Evolutionary conservation across 169 alveolate genomes (phyloP).

Genomic region (Plasmodium chabaudi): DNA sequence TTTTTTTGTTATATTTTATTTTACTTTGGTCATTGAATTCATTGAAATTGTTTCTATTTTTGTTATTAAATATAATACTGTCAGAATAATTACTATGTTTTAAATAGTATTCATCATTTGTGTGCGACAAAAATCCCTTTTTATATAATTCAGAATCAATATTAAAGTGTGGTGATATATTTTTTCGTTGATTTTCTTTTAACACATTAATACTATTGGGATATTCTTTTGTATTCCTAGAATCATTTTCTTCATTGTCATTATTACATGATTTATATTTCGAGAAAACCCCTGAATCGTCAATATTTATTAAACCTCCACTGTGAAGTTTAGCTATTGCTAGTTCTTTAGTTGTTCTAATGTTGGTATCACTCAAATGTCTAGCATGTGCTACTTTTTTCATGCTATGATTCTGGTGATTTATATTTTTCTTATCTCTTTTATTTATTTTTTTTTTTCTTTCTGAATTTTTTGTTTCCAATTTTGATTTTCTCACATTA

Average conservation of each 20-base stretch:
- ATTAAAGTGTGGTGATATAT: neutral
- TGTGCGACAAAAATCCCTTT: neutral
- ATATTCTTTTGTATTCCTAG: neutral
- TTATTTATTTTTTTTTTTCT: constrained; percentile 8
- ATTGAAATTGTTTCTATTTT: constrained; percentile 8
- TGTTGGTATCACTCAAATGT: constrained; percentile 39
- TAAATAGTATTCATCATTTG: neutral
- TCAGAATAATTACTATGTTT: constrained; percentile 17
- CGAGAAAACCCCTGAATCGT: neutral
- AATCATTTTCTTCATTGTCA: neutral
- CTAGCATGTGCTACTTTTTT: neutral
- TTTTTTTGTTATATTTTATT: neutral
- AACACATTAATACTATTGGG: neutral
- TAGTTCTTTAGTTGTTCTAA: constrained; percentile 33
- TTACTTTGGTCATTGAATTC: neutral
- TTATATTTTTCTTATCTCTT: constrained; percentile 1
- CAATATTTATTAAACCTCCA: neutral
- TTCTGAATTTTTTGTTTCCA: neutral
- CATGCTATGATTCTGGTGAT: neutral
- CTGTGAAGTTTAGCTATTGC: constrained; percentile 10
- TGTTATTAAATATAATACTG: constrained; percentile 1
- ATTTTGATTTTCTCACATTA: neutral
- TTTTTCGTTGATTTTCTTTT: neutral
- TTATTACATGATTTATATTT: neutral
- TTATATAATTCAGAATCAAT: neutral